Evolutionary conservation across 345 rosid species (phyloP).

Genomic region (Rhodamnia argentea): DNA sequence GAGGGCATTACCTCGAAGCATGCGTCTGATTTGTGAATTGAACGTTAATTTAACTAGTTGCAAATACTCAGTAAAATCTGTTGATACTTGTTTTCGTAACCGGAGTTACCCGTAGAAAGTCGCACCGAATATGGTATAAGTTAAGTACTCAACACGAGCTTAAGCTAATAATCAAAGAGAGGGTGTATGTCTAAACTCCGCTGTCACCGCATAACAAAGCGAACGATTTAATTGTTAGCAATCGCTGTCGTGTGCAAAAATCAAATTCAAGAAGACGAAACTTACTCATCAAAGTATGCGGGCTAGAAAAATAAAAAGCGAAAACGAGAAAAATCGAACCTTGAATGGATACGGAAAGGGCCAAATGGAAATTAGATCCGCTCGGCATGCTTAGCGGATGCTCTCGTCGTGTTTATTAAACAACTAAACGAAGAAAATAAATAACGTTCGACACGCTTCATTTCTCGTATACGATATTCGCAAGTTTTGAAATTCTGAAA

Average conservation of each 20-base stretch:
- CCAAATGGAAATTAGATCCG: background rate
- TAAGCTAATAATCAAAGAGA: background rate
- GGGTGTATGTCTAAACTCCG: background rate
- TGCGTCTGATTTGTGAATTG: no score
- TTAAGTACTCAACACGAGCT: background rate
- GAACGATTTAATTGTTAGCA: background rate
- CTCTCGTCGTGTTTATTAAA: background rate
- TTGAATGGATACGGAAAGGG: background rate
- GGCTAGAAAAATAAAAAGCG: background rate
- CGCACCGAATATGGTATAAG: rapidly evolving
- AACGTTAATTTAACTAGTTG: background rate
- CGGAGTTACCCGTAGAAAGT: background rate
- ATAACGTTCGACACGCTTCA: background rate
- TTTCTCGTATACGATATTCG: background rate
- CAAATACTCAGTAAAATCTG: background rate
- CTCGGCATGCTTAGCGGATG: background rate
- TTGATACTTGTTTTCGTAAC: no score
- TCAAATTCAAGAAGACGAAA: background rate
- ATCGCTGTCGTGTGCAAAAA: background rate
- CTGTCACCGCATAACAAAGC: background rate
- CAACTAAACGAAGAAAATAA: background rate
- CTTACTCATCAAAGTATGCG: background rate
- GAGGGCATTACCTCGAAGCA: no score
- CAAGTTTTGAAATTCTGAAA: background rate
- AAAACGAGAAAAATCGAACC: background rate